Base-by-base conservation (phyloP, 495 filamentous ascomycete species). In the Lophiotrema nucula region DNA sequence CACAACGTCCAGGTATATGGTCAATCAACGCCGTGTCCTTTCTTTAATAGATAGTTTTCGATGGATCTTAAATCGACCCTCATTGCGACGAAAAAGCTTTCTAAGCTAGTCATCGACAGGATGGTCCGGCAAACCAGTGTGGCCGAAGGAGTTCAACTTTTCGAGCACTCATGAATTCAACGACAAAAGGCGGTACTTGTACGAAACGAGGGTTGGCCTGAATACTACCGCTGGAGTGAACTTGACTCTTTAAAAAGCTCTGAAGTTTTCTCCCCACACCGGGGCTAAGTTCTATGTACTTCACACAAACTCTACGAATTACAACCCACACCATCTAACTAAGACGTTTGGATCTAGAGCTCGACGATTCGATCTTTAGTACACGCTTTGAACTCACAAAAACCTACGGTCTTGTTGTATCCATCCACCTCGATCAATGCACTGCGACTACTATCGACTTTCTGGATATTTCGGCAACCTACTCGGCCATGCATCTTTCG, bases 61-160 rank as follows among this genome's bases (percentile, higher is more conserved):
- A 6, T 51, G 47, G 47, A 21, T 8, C 4, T 15, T 21, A 4
- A 15, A 19, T 4, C 13, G 22, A 4, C 11, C 47, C 5, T 35
- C 47, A 11, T 6, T 4, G 13, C 47, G 47, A 6, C 11, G 47
- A 21, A 39, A 51, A 21, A 27, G 27, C 5, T 51, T 51, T 19
- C 47, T 27, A 10, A 51, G 47, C 19, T 51, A 12, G 25, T 38
- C 25, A 6, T 51, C 25, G 47, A 24, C 47, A 37, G 47, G 47
- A 10, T 51, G 47, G 47, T n/a, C 12, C 6, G 47, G 47, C 44
- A 27, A 23, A 18, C 10, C 26, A 4, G 18, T 12, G 16, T 47
- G 44, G 44, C 44, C 44, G 8, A 27, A 4, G 10, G 39, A 43
- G 8, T 35, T 35, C 39, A 18, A 43, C n/a, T n/a, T n/a, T n/a